Conservation (phyloP, 2,329 filamentous ascomycete genomes). For the Basipetospora chlamydospora region DNA sequence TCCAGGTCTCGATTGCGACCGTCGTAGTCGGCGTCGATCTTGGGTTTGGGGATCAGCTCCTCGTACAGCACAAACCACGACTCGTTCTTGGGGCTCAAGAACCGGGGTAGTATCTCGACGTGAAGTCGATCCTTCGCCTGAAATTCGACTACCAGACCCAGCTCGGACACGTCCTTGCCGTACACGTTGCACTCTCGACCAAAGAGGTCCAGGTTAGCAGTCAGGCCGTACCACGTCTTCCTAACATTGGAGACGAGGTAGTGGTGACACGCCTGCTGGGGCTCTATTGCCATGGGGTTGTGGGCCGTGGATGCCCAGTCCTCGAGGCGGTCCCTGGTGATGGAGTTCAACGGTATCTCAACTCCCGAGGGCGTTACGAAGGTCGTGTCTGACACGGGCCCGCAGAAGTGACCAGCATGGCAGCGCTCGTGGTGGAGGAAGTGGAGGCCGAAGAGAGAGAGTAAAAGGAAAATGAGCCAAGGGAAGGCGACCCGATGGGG, state of each 20-base stretch:
- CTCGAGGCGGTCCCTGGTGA: background rate
- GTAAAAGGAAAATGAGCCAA: background rate
- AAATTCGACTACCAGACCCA: conserved; percentile 55
- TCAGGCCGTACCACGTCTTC: conserved; percentile 39
- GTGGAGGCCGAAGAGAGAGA: background rate
- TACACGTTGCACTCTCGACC: conserved; percentile 63
- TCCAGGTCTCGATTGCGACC: conserved; percentile 37
- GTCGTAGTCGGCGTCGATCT: conserved; percentile 50
- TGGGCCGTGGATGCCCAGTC: conserved; percentile 6
- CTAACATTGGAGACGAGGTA: conserved; percentile 50
- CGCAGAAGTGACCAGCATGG: conserved; percentile 1
- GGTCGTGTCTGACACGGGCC: conserved; percentile 1
- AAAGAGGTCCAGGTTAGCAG: conserved; percentile 54
- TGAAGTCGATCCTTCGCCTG: conserved; percentile 51
- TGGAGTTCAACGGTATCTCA: conserved; percentile 1
- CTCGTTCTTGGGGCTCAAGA: conserved; percentile 44
- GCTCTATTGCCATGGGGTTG: conserved; percentile 8
- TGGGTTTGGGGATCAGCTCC: conserved; percentile 43
- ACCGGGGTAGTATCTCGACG: conserved; percentile 53
- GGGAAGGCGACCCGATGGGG: background rate
- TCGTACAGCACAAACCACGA: conserved; percentile 56
- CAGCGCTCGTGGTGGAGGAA: background rate
- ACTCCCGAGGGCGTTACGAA: conserved; percentile 4
- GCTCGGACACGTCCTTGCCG: conserved; percentile 54
- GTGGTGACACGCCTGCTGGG: conserved; percentile 43